A percentile compares a stretch with the other conserved stretches of the same genome.
These are phyloP conservation scores for Penicillium sp. DNA, from an alignment of 2,329 filamentous ascomycete species.

Conservation along the genomic window DNA sequence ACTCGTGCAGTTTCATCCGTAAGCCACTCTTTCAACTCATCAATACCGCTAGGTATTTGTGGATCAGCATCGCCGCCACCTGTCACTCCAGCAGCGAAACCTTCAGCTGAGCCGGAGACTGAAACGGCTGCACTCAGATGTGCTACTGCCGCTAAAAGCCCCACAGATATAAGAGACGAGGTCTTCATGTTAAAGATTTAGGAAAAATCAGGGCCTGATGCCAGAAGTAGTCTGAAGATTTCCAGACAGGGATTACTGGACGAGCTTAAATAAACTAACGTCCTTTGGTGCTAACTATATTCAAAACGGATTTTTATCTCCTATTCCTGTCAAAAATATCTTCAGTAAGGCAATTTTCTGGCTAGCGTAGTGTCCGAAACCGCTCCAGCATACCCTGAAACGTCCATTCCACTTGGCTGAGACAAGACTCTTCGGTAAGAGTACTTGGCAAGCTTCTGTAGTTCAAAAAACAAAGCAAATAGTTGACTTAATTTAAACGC, in stretches of 20 bases:
- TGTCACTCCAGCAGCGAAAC: constrained; percentile 12
- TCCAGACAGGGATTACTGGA: neutral
- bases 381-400: neutral
- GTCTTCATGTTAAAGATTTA: neutral
- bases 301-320: neutral
- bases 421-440: neutral
- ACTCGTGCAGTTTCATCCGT: constrained; percentile 10
- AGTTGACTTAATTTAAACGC: too few species aligned
- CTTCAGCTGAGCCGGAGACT: constrained; percentile 8
- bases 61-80: constrained; percentile 10
- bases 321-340: neutral
- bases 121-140: constrained; percentile 4
- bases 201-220: neutral
- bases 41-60: constrained; percentile 8
- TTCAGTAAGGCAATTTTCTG: neutral
- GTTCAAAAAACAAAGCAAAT: neutral
- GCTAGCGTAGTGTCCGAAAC: neutral
- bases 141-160: neutral
- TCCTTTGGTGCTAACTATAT: neutral
- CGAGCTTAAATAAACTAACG: neutral
- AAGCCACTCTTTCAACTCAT: constrained; percentile 13
- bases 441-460: too few species aligned
- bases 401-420: neutral
- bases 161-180: neutral
- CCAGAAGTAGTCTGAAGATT: neutral